Conservation (phyloP, 2,329 filamentous ascomycete species). For the Ophiostoma sp. region DNA sequence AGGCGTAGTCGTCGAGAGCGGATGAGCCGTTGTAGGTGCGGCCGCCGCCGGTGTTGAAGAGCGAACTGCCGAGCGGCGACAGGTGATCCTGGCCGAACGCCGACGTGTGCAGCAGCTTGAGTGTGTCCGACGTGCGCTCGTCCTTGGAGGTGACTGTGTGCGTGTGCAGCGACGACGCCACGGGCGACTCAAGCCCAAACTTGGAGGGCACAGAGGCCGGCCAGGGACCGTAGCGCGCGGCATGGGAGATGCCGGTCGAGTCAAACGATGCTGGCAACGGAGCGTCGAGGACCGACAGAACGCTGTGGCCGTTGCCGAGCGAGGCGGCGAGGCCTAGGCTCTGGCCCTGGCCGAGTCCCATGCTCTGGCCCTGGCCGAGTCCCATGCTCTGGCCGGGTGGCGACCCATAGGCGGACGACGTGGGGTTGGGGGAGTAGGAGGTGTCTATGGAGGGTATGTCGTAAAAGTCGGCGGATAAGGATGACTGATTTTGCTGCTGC, state of each 20-base stretch:
- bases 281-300: constrained; percentile 85
- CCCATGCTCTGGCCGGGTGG: constrained; percentile 53
- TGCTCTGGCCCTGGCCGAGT: background rate
- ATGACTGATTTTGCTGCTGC: constrained; percentile 34
- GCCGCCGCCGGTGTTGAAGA: background rate
- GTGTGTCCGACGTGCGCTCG: constrained; percentile 54
- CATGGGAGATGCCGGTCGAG: constrained; percentile 89
- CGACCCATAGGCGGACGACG: constrained; percentile 65
- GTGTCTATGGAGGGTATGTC: constrained; percentile 55
- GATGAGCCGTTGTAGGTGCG: background rate
- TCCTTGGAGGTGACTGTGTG: constrained; percentile 37
- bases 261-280: constrained; percentile 92
- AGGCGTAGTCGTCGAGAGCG: background rate
- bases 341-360: constrained; percentile 6
- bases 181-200: constrained; percentile 79
- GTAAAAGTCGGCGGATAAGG: constrained; percentile 48
- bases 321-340: constrained; percentile 38
- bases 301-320: constrained; percentile 66
- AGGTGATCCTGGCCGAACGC: constrained; percentile 62
- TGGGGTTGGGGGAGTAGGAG: constrained; percentile 49
- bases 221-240: constrained; percentile 81
- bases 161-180: constrained; percentile 60
- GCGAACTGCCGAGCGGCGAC: constrained; percentile 24
- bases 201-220: constrained; percentile 89
- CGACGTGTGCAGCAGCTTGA: constrained; percentile 61